A percentile compares a stretch with the other conserved stretches of the same genome.
Conservation (phyloP, 768 basidiomycete species). For the Paxillus ammoniavirescens region DNA sequence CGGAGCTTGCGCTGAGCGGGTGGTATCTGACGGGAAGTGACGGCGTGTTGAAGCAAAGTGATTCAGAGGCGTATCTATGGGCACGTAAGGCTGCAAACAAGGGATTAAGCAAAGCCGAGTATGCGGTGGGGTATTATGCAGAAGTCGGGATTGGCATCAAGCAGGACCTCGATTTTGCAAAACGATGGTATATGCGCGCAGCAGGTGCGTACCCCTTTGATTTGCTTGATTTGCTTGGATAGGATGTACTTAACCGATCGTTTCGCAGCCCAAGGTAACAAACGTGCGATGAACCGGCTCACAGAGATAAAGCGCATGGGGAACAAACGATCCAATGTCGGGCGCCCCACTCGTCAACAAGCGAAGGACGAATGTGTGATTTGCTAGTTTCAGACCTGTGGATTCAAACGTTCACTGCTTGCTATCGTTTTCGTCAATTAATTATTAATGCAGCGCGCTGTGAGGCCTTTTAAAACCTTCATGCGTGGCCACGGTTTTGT, state of each 20-base stretch:
- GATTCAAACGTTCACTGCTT: conserved; percentile 10
- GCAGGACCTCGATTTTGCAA: conserved; percentile 93
- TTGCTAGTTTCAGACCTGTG: conserved; percentile 37
- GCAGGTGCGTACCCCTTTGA: conserved; percentile 64
- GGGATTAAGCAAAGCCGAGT: conserved; percentile 95
- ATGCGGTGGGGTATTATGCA: conserved; percentile 97
- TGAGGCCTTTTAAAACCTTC: not conserved
- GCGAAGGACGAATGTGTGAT: conserved; percentile 94
- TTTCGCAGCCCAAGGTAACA: conserved; percentile 88
- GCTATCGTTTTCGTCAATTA: not conserved
- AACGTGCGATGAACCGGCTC: conserved; percentile 92
- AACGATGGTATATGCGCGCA: conserved; percentile 98
- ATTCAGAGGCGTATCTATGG: conserved; percentile 99
- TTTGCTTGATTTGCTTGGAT: not conserved
- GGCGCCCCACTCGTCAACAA: conserved; percentile 88
- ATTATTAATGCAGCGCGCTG: conserved; percentile 12
- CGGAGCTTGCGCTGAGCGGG: conserved; percentile 93
- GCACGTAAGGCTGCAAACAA: conserved; percentile 95
- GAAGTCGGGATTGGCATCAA: conserved; percentile 98
- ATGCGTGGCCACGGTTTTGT: conserved; percentile 3
- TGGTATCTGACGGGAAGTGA: conserved; percentile 98
- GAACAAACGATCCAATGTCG: conserved; percentile 71
- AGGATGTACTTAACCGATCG: not conserved
- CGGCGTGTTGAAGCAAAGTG: conserved; percentile 94
- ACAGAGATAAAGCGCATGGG: conserved; percentile 94